Evolutionary conservation across 345 rosid genomes (phyloP).

Genomic region (Geranium brycei): DNA sequence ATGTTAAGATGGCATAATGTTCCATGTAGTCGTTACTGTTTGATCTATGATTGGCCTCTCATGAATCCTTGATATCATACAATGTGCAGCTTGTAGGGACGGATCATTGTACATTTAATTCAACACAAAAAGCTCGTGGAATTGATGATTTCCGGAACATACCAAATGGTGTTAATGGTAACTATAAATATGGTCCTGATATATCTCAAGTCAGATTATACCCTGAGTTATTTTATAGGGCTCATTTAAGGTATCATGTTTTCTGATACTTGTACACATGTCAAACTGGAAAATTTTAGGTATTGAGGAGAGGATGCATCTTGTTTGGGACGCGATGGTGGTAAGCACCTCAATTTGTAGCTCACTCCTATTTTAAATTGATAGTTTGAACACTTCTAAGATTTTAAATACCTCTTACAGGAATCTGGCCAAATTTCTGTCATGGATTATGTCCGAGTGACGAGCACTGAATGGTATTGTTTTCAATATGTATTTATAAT

Average conservation of each 20-base stretch:
- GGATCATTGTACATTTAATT: constrained; percentile 79
- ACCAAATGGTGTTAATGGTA: constrained; percentile 95
- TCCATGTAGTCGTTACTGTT: too few relatives aligned
- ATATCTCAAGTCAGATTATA: too few relatives aligned
- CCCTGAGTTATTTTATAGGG: too few relatives aligned
- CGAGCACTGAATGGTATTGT: constrained; percentile 42
- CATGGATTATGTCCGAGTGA: constrained; percentile 32
- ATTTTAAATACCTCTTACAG: constrained; percentile 11
- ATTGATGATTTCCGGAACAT: constrained; percentile 84
- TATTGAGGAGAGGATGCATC: constrained; percentile 97
- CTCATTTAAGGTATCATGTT: too few relatives aligned
- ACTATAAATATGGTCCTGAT: background rate
- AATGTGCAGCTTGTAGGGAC: constrained; percentile 86
- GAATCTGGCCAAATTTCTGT: constrained; percentile 40
- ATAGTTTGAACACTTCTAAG: too few relatives aligned
- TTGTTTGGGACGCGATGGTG: constrained; percentile 94
- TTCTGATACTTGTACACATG: background rate
- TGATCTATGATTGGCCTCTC: background rate
- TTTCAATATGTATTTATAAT: background rate
- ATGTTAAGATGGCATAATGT: too few relatives aligned
- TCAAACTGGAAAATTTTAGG: constrained; percentile 30
- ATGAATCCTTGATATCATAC: constrained; percentile 1
- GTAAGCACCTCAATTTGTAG: constrained; percentile 29
- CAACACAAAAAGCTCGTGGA: constrained; percentile 75
- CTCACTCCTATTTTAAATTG: constrained; percentile 1